Conservation (phyloP, 345 rosid species). For the Zanthoxylum bungeanum region DNA sequence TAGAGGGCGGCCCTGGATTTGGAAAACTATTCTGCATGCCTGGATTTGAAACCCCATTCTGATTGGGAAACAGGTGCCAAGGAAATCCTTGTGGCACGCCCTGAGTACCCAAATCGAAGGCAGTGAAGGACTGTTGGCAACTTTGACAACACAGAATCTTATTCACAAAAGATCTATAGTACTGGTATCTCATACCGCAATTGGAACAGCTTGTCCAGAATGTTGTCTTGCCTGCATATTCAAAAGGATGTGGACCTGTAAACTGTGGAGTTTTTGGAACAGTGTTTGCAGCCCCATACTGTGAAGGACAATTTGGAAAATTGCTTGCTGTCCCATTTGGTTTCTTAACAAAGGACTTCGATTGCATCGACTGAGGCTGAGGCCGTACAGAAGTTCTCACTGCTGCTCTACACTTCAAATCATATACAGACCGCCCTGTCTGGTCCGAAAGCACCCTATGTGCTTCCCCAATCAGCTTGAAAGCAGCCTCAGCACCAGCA, state of each 20-base stretch:
- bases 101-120: slow-evolving; percentile 37
- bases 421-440: slow-evolving; percentile 45
- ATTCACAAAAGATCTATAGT: slow-evolving; percentile 30
- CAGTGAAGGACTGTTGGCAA: slow-evolving; percentile 50
- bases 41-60: slow-evolving; percentile 31
- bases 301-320: slow-evolving; percentile 19
- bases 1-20: slow-evolving; percentile 31
- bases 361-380: slow-evolving; percentile 26
- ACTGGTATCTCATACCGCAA: slow-evolving; percentile 49
- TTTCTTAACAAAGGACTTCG: slow-evolving; percentile 24
- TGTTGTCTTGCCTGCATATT: slow-evolving; percentile 30
- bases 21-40: slow-evolving; percentile 29
- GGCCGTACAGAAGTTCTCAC: slow-evolving; percentile 22
- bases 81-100: slow-evolving; percentile 26
- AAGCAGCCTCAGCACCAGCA: slow-evolving; percentile 90
- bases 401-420: slow-evolving; percentile 41
- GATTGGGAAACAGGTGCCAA: slow-evolving; percentile 23
- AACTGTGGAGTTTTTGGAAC: slow-evolving; percentile 18
- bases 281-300: slow-evolving; percentile 19
- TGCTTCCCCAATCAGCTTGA: slow-evolving; percentile 85
- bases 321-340: slow-evolving; percentile 24
- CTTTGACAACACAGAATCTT: slow-evolving; percentile 46
- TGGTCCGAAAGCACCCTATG: slow-evolving; percentile 55
- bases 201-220: slow-evolving; percentile 68
- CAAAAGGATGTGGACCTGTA: slow-evolving; percentile 19